Base-by-base conservation (phyloP, 208 protist species). In the Sergeia podlipaevii region DNA sequence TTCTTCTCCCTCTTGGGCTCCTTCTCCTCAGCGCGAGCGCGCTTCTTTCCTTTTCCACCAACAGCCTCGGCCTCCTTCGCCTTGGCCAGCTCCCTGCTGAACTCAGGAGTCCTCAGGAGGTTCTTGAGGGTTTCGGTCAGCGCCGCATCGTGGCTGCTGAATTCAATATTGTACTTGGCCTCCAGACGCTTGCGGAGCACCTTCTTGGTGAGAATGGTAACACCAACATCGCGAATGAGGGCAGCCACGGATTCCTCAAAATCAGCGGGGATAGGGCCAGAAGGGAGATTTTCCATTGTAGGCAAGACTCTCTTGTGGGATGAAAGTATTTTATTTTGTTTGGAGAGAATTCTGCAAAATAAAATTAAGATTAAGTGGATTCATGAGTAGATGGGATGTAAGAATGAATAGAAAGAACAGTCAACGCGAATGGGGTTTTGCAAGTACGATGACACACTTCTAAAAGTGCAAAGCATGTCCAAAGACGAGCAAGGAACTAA, bases 131-230 rank as follows among this genome's bases (percentile, higher is more conserved):
- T 53, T 23, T 63, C 28, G n/a, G 75, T 57, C 29, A 94, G 20
- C 46, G 64, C 64, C 1, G 43, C 43, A 17, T 48, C 51, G 60
- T 85, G 74, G 17, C 68, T 56, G 24, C 46, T 44, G 55, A 91
- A 91, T 51, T 85, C 74, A 36, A 85, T 91, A 10, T 74, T 71
- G 70, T 90, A 89, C 58, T 81, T 80, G n/a, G 66, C 62, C 62
- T 87, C 72, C 18, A 91, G 61, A 27, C 72, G 77, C 30, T 58
- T 46, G 39, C 74, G 74, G 45, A 94, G 47, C 45, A 66, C 72
- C 28, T 74, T 80, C 51, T 66, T 74, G 21, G 70, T 83, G 44
- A 94, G 60, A 2, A 60, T 61, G 34, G 36, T 71, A 41, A 90
- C 67, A 28, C 87, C 87, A 5, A 87, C 69, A 38, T 89, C 78